phyloP scores from a whole-genome alignment of 148 eudicot species.

The Spergularia bocconei region DNA sequence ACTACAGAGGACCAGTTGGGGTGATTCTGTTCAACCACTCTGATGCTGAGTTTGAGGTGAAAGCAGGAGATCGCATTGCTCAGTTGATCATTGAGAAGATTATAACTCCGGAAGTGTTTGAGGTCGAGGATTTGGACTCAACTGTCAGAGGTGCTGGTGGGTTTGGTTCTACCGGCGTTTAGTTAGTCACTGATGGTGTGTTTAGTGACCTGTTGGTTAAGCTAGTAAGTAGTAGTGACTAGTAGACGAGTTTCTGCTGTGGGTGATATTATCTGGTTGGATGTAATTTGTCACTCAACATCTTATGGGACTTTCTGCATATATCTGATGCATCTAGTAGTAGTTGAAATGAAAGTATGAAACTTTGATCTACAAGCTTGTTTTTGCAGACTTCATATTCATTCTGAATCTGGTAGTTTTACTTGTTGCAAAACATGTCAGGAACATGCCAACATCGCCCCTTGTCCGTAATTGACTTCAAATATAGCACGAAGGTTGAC shows the following conservation, averaged over 20 bases:
- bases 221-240: no score
- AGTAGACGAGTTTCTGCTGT: no score
- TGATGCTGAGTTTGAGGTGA: slow-evolving; percentile 67
- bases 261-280: background rate
- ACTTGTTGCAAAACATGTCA: no score
- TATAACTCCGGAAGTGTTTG: slow-evolving; percentile 67
- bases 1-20: slow-evolving; percentile 75
- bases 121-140: slow-evolving; percentile 73
- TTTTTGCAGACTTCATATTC: background rate
- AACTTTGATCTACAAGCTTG: background rate
- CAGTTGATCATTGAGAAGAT: slow-evolving; percentile 82
- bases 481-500: no score
- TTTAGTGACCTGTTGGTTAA: no score
- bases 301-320: slow-evolving; percentile 2
- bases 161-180: slow-evolving; percentile 79
- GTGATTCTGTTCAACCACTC: slow-evolving; percentile 78
- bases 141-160: slow-evolving; percentile 77
- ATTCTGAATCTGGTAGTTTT: no score
- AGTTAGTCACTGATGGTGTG: background rate
- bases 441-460: no score
- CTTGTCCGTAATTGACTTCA: no score
- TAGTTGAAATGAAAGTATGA: slow-evolving; percentile 10
- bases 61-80: slow-evolving; percentile 76
- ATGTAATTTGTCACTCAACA: background rate
- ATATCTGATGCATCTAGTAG: slow-evolving; percentile 4